These are phyloP conservation scores for Takashimella koratensis DNA, from an alignment of 1,284 basidiomycete species.

Conservation along the genomic window DNA sequence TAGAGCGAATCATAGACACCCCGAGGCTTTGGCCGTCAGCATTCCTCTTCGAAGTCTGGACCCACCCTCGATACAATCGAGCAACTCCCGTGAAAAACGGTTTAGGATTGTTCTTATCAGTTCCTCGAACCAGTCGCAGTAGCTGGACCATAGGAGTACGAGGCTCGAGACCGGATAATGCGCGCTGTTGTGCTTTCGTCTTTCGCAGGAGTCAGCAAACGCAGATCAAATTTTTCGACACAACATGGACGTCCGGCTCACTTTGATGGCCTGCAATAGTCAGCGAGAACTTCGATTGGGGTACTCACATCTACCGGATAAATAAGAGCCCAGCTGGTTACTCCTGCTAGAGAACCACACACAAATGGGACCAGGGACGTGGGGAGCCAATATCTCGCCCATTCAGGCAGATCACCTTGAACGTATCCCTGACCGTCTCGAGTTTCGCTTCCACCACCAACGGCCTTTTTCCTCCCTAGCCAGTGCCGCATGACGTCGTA, in stretches of 20 bases:
- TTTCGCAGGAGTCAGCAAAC: conserved; percentile 6
- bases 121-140: conserved; percentile 42
- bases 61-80: conserved; percentile 44
- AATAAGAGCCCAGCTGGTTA: conserved; percentile 48
- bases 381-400: conserved; percentile 42
- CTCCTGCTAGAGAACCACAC: conserved; percentile 47
- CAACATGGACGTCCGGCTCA: too few relatives aligned
- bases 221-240: too few relatives aligned
- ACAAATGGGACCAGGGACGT: conserved; percentile 44
- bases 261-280: conserved; percentile 41
- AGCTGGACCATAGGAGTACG: conserved; percentile 42
- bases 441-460: conserved; percentile 1
- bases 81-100: conserved; percentile 41
- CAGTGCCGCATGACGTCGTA: conserved; percentile 48
- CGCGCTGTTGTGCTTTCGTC: conserved; percentile 49
- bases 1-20: conserved; percentile 47
- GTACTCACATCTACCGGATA: conserved; percentile 49
- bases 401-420: conserved; percentile 44
- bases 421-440: conserved; percentile 14
- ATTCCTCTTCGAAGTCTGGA: not conserved
- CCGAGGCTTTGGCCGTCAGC: conserved; percentile 31
- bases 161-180: conserved; percentile 37
- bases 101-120: conserved; percentile 42
- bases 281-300: not conserved
- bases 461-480: conserved; percentile 28